phyloP scores from a whole-genome alignment of 352 stramenopile genomes.

The Phytophthora idaei region DNA sequence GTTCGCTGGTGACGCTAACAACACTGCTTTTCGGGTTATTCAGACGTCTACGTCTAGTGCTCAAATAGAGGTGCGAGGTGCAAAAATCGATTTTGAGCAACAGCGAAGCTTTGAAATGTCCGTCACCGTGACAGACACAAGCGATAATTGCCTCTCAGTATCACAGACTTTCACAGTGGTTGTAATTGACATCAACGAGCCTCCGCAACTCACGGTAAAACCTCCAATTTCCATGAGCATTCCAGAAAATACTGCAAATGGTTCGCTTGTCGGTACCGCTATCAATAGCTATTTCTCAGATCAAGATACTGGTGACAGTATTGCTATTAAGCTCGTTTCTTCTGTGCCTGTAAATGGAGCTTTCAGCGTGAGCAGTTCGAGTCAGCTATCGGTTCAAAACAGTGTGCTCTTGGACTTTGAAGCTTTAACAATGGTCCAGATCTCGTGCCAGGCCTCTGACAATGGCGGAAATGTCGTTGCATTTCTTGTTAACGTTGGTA shows the following conservation, averaged over 20 bases:
- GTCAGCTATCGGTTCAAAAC: constrained; percentile 27
- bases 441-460: constrained; percentile 26
- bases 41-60: constrained; percentile 36
- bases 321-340: constrained; percentile 9
- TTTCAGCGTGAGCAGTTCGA: constrained; percentile 13
- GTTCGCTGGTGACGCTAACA: constrained; percentile 26
- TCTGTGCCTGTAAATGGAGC: constrained; percentile 9
- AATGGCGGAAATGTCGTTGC: constrained; percentile 15
- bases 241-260: constrained; percentile 31
- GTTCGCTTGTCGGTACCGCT: constrained; percentile 13
- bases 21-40: constrained; percentile 46
- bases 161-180: constrained; percentile 20
- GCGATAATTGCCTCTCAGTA: constrained; percentile 29
- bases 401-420: constrained; percentile 24
- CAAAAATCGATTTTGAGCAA: constrained; percentile 47
- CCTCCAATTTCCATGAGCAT: constrained; percentile 17
- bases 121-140: constrained; percentile 46
- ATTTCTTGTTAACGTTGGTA: constrained; percentile 21
- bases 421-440: constrained; percentile 3
- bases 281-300: constrained; percentile 25
- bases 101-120: constrained; percentile 40
- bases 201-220: constrained; percentile 7
- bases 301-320: constrained; percentile 25
- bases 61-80: constrained; percentile 51
- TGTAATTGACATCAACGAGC: constrained; percentile 28